A percentile compares a stretch with the other conserved stretches of the same genome.
These are phyloP conservation scores for Fraxinus ornus DNA, from an alignment of 305 asterid species.

Conservation along the genomic window DNA sequence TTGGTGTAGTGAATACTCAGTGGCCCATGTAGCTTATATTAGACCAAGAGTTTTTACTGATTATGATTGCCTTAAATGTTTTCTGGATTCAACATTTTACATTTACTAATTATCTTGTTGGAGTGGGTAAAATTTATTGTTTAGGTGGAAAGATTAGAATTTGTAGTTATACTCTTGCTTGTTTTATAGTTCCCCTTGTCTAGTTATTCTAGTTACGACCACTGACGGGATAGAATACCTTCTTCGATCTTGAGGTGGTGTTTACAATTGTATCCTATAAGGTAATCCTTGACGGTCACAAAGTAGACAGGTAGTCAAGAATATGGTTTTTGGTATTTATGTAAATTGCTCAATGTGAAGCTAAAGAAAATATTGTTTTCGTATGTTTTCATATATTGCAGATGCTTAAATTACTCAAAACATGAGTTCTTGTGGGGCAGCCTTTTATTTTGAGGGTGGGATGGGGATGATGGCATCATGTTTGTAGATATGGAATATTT, in stretches of 20 bases:
- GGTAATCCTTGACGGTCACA: background rate
- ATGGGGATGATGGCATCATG: background rate
- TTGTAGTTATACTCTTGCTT: background rate
- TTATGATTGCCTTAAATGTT: background rate
- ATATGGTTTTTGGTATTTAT: background rate
- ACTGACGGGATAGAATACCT: background rate
- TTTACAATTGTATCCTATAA: background rate
- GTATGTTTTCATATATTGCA: background rate
- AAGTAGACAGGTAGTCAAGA: background rate
- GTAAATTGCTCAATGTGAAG: background rate
- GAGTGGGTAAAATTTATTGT: slow-evolving; percentile 19
- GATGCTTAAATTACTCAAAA: background rate
- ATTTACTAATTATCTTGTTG: slow-evolving; percentile 13
- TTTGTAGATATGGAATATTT: background rate
- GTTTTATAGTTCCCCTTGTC: background rate
- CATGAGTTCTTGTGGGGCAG: background rate
- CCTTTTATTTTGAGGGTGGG: background rate
- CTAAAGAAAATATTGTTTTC: background rate
- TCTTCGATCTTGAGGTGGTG: background rate
- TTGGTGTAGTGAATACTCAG: background rate
- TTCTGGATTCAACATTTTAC: slow-evolving; percentile 8
- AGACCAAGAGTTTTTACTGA: background rate
- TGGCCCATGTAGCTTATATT: slow-evolving; percentile 12
- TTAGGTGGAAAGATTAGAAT: background rate
- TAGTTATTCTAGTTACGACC: background rate